phyloP scores from a whole-genome alignment of 2,329 filamentous ascomycete genomes.

The Stagonosporopsis chrysanthemi region DNA sequence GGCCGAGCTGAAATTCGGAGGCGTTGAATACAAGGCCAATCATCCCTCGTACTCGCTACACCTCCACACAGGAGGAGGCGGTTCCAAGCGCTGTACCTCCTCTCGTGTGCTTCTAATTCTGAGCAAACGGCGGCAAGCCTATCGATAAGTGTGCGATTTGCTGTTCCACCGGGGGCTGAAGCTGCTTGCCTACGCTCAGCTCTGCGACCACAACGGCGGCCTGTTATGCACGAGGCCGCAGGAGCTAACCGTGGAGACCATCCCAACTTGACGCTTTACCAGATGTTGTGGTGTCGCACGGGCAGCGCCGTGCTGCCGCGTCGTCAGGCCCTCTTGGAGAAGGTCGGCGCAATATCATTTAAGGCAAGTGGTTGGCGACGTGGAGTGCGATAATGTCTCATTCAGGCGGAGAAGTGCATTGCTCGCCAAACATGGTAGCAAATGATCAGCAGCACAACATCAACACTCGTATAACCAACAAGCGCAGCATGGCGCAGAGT shows the following conservation, averaged over 20 bases:
- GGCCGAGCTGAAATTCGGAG: constrained; percentile 3
- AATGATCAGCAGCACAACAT: constrained; percentile 8
- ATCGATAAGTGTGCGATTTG: constrained; percentile 9
- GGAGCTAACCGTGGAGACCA: neutral
- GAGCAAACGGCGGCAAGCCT: constrained; percentile 8
- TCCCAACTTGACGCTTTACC: constrained; percentile 3
- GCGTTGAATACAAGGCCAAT: constrained; percentile 7
- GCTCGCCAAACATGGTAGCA: constrained; percentile 2
- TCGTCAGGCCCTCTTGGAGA: constrained; percentile 15
- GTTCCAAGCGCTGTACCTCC: constrained; percentile 2
- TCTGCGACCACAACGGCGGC: neutral
- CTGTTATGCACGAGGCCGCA: constrained; percentile 10
- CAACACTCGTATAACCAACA: constrained; percentile 8
- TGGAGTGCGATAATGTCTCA: constrained; percentile 3
- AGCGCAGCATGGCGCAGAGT: constrained; percentile 8
- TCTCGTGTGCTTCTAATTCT: constrained; percentile 1
- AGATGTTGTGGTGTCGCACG: constrained; percentile 12
- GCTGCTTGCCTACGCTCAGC: neutral
- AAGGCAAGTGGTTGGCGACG: constrained; percentile 7
- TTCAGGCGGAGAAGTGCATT: constrained; percentile 1
- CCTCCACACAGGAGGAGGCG: constrained; percentile 8
- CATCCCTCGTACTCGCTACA: constrained; percentile 2
- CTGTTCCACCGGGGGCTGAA: constrained; percentile 7
- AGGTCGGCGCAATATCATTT: constrained; percentile 16
- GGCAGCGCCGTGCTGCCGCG: constrained; percentile 18